Percentiles rank a stretch among this genome's conserved stretches.
These are phyloP conservation scores for Cytospora leucostoma DNA, from an alignment of 2,329 filamentous ascomycete genomes.

Conservation along the genomic window DNA sequence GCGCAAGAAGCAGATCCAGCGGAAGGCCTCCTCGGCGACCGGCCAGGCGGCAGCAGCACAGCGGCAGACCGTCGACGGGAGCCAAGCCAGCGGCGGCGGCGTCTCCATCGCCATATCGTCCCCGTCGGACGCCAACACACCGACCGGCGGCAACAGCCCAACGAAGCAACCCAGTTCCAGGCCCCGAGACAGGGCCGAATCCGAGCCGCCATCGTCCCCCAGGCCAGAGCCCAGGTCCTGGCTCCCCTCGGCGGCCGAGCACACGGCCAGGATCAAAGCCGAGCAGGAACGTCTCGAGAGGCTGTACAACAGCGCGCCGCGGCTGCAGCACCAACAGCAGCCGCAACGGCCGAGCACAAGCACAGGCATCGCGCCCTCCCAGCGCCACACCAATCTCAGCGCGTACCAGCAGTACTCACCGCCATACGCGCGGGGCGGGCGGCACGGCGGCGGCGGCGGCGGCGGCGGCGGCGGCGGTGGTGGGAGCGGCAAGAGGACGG, in stretches of 20 bases:
- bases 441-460: conserved; percentile 3
- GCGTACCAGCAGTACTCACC: background rate
- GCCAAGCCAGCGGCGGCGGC: background rate
- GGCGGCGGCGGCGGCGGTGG: background rate
- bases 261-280: conserved; percentile 30
- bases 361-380: conserved; percentile 11
- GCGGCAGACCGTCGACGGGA: conserved; percentile 1
- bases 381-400: conserved; percentile 6
- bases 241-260: conserved; percentile 42
- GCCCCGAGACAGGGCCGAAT: background rate
- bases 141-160: background rate
- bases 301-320: background rate
- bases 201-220: background rate
- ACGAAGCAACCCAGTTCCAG: background rate
- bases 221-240: conserved; percentile 34
- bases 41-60: background rate
- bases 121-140: conserved; percentile 9
- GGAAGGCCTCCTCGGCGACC: background rate
- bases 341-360: conserved; percentile 21
- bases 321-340: background rate
- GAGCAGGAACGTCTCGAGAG: conserved; percentile 16
- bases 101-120: conserved; percentile 19
- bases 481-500: background rate
- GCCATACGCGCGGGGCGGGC: conserved; percentile 1
- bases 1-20: conserved; percentile 5